Conservation (phyloP, 2,329 filamentous ascomycete species). For the Uncinocarpus reesii region DNA sequence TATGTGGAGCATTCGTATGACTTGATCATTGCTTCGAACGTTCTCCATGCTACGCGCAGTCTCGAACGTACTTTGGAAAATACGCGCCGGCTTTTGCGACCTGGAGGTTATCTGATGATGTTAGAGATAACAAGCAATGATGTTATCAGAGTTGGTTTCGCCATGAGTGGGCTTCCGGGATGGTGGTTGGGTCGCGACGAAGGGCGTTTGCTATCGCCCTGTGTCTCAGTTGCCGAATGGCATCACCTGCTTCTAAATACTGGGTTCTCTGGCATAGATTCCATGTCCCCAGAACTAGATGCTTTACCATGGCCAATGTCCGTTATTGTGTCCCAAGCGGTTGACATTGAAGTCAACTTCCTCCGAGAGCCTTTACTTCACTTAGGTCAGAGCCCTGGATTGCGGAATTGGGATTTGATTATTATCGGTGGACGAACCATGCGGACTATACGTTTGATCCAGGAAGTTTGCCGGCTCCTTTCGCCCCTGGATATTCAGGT, state of each 20-base stretch:
- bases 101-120: slow-evolving; percentile 41
- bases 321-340: slow-evolving; percentile 10
- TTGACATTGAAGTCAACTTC: slow-evolving; percentile 6
- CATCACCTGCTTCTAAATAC: slow-evolving; percentile 8
- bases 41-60: slow-evolving; percentile 31
- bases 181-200: slow-evolving; percentile 19
- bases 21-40: slow-evolving; percentile 32
- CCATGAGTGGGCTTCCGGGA: slow-evolving; percentile 27
- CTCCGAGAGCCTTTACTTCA: slow-evolving; percentile 4
- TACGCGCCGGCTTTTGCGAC: slow-evolving; percentile 32
- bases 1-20: slow-evolving; percentile 26
- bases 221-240: slow-evolving; percentile 7
- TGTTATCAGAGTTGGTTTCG: slow-evolving; percentile 20
- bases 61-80: slow-evolving; percentile 26
- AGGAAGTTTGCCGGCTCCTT: slow-evolving; percentile 1
- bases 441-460: not conserved
- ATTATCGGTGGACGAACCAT: not conserved
- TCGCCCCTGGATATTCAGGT: slow-evolving; percentile 8
- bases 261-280: slow-evolving; percentile 15
- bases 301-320: not conserved
- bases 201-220: slow-evolving; percentile 7
- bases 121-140: slow-evolving; percentile 30
- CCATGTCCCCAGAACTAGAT: slow-evolving; percentile 2
- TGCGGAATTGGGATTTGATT: not conserved
- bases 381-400: not conserved